A percentile compares a stretch with the other conserved stretches of the same genome.
These are phyloP conservation scores for Eucalyptus tenuipes DNA, from an alignment of 345 rosid species.

Conservation along the genomic window DNA sequence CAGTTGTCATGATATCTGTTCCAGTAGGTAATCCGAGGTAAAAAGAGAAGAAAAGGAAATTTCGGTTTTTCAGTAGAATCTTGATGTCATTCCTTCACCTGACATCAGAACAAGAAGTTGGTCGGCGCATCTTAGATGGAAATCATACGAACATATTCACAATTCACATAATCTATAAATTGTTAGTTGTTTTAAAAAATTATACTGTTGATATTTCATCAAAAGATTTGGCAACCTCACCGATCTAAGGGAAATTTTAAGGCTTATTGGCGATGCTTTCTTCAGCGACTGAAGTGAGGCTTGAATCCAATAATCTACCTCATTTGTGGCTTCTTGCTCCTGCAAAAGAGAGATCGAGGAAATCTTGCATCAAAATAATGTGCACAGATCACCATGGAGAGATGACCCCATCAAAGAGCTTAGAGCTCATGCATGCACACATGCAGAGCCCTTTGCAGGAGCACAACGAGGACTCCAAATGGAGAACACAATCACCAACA, in stretches of 20 bases:
- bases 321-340: constrained; percentile 41
- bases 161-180: not conserved
- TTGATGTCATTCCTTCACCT: not conserved
- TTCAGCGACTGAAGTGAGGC: constrained; percentile 36
- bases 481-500: not conserved
- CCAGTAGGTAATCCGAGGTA: not conserved
- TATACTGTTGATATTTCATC: not conserved
- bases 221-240: constrained; percentile 7
- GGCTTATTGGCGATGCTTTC: constrained; percentile 82
- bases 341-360: not conserved
- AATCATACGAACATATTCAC: not conserved
- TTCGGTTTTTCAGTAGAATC: not conserved
- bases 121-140: not conserved
- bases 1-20: not conserved
- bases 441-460: not conserved
- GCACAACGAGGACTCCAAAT: not conserved
- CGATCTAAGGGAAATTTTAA: constrained; percentile 73
- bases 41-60: not conserved
- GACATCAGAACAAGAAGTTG: not conserved
- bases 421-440: not conserved
- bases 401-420: not conserved
- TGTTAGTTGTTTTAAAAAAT: not conserved
- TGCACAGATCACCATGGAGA: not conserved
- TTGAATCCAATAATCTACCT: constrained; percentile 45
- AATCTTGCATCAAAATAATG: not conserved